Conservation (phyloP, 257 asterid genomes). For the Nicotiana paniculata region DNA sequence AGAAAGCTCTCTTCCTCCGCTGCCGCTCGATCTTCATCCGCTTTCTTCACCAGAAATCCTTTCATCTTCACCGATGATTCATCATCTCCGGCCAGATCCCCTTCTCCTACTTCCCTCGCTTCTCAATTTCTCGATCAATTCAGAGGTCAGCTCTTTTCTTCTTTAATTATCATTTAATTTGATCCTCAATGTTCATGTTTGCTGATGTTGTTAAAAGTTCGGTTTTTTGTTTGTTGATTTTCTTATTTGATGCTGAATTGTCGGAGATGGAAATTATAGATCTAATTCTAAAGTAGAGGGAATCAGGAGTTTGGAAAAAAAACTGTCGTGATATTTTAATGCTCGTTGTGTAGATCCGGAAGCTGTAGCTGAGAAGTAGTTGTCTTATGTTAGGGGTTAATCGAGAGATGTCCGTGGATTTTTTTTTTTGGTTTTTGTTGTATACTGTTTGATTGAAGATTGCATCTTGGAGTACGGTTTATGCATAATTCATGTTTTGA, state of each 20-base stretch:
- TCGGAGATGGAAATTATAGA: neutral
- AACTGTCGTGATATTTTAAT: neutral
- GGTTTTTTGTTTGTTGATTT: neutral
- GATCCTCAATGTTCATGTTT: neutral
- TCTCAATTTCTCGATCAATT: slow-evolving; percentile 33
- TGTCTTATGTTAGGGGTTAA: neutral
- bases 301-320: neutral
- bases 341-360: neutral
- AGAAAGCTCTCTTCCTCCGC: slow-evolving; percentile 54
- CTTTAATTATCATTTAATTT: neutral
- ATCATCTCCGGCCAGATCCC: slow-evolving; percentile 25
- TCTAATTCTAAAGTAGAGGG: neutral
- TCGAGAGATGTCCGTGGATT: neutral
- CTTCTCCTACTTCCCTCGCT: slow-evolving; percentile 18
- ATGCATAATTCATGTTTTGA: neutral
- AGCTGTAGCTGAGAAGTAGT: neutral
- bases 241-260: neutral
- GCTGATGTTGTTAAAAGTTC: neutral
- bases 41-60: slow-evolving; percentile 30
- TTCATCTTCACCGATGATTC: slow-evolving; percentile 32
- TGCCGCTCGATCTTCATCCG: slow-evolving; percentile 31
- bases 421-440: neutral
- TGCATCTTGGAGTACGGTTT: neutral
- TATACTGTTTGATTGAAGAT: neutral
- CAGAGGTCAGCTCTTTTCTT: slow-evolving; percentile 35